A percentile compares a stretch with the other conserved stretches of the same genome.
These are phyloP conservation scores for Craterostigma plantagineum DNA, from an alignment of 257 asterid species.

Conservation along the genomic window DNA sequence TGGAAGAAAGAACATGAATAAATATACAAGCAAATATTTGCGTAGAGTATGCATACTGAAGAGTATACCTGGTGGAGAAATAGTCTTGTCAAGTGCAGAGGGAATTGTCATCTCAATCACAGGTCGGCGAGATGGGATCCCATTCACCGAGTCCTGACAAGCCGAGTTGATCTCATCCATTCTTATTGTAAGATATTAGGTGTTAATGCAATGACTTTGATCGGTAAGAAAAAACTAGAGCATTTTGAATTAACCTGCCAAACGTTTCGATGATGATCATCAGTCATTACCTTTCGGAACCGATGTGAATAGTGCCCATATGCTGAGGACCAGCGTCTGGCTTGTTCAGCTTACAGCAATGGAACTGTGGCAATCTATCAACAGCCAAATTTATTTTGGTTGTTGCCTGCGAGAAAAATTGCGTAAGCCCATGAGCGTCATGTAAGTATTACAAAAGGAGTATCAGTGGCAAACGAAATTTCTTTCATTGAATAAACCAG, in stretches of 20 bases:
- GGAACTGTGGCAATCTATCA: constrained; percentile 56
- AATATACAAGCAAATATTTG: no score
- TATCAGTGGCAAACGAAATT: no score
- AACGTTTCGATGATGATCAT: no score
- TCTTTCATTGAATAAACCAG: no score
- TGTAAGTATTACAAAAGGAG: no score
- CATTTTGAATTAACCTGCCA: no score
- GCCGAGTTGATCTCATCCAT: constrained; percentile 75
- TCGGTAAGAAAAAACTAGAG: constrained; percentile 5
- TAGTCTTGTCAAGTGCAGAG: constrained; percentile 70
- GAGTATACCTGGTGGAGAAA: constrained; percentile 85
- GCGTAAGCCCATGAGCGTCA: no score
- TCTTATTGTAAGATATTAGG: constrained; percentile 23
- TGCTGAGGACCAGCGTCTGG: constrained; percentile 81
- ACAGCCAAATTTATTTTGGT: constrained; percentile 91
- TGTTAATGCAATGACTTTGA: constrained; percentile 5
- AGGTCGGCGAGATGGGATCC: constrained; percentile 73
- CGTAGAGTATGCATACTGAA: no score
- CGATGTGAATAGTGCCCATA: constrained; percentile 88
- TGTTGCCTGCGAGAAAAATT: constrained; percentile 55
- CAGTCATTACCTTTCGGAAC: constrained; percentile 54
- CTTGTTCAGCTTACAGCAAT: constrained; percentile 45
- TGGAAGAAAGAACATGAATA: constrained; percentile 7
- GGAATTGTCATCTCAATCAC: constrained; percentile 98
- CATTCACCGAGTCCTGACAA: constrained; percentile 57